Conservation (phyloP, 176 grass and related monocot species). For the Thinopyrum elongatum region DNA sequence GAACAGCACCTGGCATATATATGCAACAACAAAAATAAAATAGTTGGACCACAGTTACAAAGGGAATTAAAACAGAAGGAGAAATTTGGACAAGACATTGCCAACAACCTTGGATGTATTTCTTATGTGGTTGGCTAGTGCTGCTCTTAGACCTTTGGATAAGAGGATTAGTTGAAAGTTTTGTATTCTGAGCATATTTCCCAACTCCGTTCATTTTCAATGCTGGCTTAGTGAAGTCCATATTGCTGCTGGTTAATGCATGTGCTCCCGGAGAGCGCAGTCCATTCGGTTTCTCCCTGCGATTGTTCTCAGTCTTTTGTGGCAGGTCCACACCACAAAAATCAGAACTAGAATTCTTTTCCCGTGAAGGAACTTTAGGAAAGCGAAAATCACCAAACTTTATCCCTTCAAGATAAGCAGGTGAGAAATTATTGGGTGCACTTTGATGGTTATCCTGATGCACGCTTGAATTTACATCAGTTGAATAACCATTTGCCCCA, state of each 20-base stretch:
- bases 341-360: slow-evolving; percentile 33
- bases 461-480: slow-evolving; percentile 26
- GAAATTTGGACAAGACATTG: slow-evolving; percentile 25
- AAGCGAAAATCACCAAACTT: slow-evolving; percentile 81
- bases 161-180: slow-evolving; percentile 36
- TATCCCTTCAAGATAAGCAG: slow-evolving; percentile 62
- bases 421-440: slow-evolving; percentile 28
- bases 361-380: slow-evolving; percentile 45
- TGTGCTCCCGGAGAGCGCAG: slow-evolving; percentile 14
- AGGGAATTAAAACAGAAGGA: slow-evolving; percentile 16
- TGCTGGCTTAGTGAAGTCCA: slow-evolving; percentile 28
- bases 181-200: slow-evolving; percentile 47
- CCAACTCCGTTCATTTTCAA: slow-evolving; percentile 57
- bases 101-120: slow-evolving; percentile 69
- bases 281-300: slow-evolving; percentile 31
- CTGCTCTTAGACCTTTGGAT: slow-evolving; percentile 55
- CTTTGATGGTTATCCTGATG: slow-evolving; percentile 36
- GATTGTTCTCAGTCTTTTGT: slow-evolving; percentile 28
- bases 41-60: background rate
- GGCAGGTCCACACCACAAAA: slow-evolving; percentile 19
- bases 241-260: slow-evolving; percentile 30
- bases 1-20: slow-evolving; percentile 10
- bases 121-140: slow-evolving; percentile 47
- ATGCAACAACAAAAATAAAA: slow-evolving; percentile 26
- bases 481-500: slow-evolving; percentile 11